phyloP scores from a whole-genome alignment of 139 green algal species.

The Asterochloris erici region DNA sequence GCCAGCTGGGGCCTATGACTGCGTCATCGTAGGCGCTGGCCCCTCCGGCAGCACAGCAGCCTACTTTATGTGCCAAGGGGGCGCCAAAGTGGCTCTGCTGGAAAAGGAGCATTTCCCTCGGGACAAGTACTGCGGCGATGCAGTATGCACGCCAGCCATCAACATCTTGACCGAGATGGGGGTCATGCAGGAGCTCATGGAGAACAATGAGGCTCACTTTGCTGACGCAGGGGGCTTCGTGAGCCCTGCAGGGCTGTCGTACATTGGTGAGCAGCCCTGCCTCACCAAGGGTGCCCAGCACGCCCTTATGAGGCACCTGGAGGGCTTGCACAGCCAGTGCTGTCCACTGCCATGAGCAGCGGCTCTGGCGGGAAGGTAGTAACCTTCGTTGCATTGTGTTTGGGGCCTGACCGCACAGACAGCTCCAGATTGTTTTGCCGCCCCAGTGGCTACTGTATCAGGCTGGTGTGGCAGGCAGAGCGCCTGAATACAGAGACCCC shows the following conservation, averaged over 20 bases:
- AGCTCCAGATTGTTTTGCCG: no score
- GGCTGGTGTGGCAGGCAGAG: background rate
- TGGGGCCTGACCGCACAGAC: no score
- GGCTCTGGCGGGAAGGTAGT: no score
- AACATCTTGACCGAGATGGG: constrained; percentile 66
- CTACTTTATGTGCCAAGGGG: constrained; percentile 68
- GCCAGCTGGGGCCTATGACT: constrained; percentile 70
- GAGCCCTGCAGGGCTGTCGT: constrained; percentile 73
- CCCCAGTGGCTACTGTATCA: background rate
- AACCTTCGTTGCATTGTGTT: no score
- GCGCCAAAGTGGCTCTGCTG: constrained; percentile 76
- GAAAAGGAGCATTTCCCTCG: constrained; percentile 88
- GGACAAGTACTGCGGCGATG: constrained; percentile 81
- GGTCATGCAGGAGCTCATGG: constrained; percentile 73
- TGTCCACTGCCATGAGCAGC: no score
- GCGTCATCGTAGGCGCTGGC: constrained; percentile 81
- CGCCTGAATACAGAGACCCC: background rate
- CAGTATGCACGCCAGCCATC: constrained; percentile 86
- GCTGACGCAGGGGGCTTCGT: constrained; percentile 75
- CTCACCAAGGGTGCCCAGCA: background rate
- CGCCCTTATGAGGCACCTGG: no score
- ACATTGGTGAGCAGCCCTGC: constrained; percentile 61
- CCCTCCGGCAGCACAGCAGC: constrained; percentile 70
- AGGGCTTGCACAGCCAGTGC: no score
- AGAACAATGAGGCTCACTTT: constrained; percentile 85